Conservation (phyloP, 371 early-diverging fungal species). For the Entomophthora muscae region DNA sequence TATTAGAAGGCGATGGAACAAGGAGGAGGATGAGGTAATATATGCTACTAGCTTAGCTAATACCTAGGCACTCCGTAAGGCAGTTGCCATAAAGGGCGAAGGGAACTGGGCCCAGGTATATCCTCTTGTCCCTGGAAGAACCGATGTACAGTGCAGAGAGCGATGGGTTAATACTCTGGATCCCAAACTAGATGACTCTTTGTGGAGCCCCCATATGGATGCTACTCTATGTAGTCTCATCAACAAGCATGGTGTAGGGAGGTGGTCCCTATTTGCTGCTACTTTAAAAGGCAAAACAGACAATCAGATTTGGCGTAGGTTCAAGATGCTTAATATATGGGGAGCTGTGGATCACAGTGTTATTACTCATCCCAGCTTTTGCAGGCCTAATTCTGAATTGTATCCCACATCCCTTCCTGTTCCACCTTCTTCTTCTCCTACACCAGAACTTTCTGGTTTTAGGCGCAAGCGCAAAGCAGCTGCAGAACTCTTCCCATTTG, state of each 20-base stretch:
- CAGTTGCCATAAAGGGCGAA: conserved; percentile 41
- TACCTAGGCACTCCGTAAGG: conserved; percentile 37
- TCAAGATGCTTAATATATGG: neutral
- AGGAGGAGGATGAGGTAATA: conserved; percentile 45
- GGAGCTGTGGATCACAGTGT: neutral
- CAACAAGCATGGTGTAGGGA: neutral
- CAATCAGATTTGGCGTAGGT: neutral
- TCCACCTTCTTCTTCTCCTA: neutral
- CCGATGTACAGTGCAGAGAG: conserved; percentile 79
- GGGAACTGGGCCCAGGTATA: conserved; percentile 61
- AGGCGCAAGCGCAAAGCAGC: neutral
- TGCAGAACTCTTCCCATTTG: neutral
- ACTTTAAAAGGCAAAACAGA: neutral
- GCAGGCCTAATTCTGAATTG: neutral
- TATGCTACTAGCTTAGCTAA: too few species aligned
- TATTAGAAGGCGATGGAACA: conserved; percentile 48
- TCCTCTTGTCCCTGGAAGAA: conserved; percentile 48
- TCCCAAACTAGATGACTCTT: conserved; percentile 33
- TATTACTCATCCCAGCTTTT: neutral
- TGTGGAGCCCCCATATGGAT: conserved; percentile 30
- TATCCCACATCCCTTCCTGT: neutral
- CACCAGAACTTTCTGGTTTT: neutral
- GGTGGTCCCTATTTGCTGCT: neutral
- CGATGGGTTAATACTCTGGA: conserved; percentile 55
- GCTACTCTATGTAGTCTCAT: neutral